Percentiles rank a stretch among this genome's conserved stretches.
Evolutionary conservation across 805 yeast species (phyloP).

Genomic region (Candida broadrunensis): DNA sequence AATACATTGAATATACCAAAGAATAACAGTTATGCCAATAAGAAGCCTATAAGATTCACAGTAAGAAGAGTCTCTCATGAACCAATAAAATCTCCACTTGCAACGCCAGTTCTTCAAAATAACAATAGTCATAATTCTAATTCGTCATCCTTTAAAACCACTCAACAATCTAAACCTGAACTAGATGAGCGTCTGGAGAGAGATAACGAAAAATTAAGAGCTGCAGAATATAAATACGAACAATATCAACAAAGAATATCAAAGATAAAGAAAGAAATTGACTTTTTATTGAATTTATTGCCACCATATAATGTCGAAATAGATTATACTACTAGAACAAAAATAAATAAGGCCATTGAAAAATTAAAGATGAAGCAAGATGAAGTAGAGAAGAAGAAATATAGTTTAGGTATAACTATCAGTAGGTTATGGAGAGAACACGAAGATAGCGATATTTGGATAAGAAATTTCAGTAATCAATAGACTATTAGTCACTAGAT

Average conservation of each 20-base stretch:
- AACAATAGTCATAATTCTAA: neutral
- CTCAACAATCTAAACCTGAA: neutral
- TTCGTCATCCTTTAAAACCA: neutral
- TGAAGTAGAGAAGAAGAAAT: conserved; percentile 40
- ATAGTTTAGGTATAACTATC: conserved; percentile 38
- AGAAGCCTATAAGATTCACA: conserved; percentile 30
- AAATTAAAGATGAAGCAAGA: conserved; percentile 38
- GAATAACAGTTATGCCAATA: neutral
- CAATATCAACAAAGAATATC: conserved; percentile 25
- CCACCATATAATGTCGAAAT: conserved; percentile 45
- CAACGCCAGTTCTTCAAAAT: conserved; percentile 1
- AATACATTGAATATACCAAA: neutral
- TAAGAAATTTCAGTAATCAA: conserved; percentile 17
- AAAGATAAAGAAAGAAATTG: conserved; percentile 39
- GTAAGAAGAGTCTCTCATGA: conserved; percentile 32
- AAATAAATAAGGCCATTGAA: conserved; percentile 38
- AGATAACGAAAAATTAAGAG: conserved; percentile 13
- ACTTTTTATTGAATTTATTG: conserved; percentile 33
- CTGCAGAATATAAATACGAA: conserved; percentile 34
- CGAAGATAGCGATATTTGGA: conserved; percentile 43
- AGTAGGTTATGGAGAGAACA: conserved; percentile 42
- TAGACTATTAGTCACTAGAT: neutral
- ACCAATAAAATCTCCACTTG: conserved; percentile 13
- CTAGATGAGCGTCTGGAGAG: conserved; percentile 1
- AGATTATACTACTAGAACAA: conserved; percentile 38